Evolutionary conservation across 352 stramenopile species (phyloP).

Genomic region (Phytopythium cucurbitacearum): DNA sequence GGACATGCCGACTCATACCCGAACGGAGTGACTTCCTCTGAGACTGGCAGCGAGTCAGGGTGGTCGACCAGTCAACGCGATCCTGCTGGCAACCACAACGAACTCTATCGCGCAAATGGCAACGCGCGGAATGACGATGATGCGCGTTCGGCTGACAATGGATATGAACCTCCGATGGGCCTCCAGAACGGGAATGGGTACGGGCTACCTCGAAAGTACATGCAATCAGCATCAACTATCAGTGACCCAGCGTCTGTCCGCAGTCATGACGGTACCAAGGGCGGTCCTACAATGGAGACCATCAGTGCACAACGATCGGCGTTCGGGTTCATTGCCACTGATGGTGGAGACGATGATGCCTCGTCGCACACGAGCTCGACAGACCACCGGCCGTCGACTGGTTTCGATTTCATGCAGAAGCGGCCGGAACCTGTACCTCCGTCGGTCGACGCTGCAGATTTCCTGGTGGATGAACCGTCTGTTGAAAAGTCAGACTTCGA

Average conservation of each 20-base stretch:
- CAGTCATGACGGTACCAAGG: slow-evolving; percentile 9
- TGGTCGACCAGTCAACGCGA: slow-evolving; percentile 12
- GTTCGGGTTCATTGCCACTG: slow-evolving; percentile 73
- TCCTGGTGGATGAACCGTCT: slow-evolving; percentile 43
- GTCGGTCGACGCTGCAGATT: slow-evolving; percentile 46
- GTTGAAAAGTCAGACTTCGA: slow-evolving; percentile 55
- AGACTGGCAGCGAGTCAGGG: slow-evolving; percentile 22
- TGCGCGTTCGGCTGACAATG: slow-evolving; percentile 45
- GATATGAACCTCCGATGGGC: slow-evolving; percentile 34
- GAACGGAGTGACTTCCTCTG: slow-evolving; percentile 21
- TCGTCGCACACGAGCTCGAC: slow-evolving; percentile 39
- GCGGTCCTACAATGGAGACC: neutral
- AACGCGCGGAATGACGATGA: slow-evolving; percentile 47
- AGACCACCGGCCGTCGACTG: slow-evolving; percentile 31
- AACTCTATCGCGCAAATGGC: slow-evolving; percentile 36
- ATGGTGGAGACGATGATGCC: slow-evolving; percentile 35
- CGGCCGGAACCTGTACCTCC: slow-evolving; percentile 15
- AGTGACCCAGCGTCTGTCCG: slow-evolving; percentile 17
- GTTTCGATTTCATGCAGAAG: slow-evolving; percentile 40
- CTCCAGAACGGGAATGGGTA: slow-evolving; percentile 19
- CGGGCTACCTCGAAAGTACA: slow-evolving; percentile 12
- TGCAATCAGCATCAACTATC: slow-evolving; percentile 15
- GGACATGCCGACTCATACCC: slow-evolving; percentile 33
- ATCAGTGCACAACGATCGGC: slow-evolving; percentile 36
- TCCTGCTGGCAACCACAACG: slow-evolving; percentile 28